Percentiles rank a stretch among this genome's conserved stretches.
phyloP scores from a whole-genome alignment of 257 asterid species.

The Cordia subcordata region DNA sequence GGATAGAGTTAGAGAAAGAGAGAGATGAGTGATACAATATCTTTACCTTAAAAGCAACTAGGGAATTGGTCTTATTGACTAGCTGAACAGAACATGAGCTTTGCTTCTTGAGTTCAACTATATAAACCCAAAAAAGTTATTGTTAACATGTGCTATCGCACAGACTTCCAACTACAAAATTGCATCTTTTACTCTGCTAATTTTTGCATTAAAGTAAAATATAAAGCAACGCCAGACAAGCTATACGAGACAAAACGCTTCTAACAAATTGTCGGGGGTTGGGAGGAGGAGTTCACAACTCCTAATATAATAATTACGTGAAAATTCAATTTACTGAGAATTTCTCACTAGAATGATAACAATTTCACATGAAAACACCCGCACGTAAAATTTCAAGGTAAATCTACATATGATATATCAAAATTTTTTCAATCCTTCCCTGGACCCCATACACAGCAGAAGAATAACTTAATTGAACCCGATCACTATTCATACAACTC shows the following conservation, averaged over 20 bases:
- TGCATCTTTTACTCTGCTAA: neutral
- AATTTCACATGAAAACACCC: neutral
- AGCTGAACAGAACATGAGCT: conserved; percentile 32
- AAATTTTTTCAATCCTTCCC: no score
- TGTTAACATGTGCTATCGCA: neutral
- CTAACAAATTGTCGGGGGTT: neutral
- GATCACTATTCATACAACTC: no score
- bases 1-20: no score
- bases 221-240: neutral
- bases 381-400: neutral
- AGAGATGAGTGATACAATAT: neutral
- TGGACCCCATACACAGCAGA: no score
- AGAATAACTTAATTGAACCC: no score
- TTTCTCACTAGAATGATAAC: neutral
- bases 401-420: no score
- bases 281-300: neutral
- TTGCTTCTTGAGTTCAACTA: conserved; percentile 40
- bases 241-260: neutral
- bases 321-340: neutral
- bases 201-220: neutral
- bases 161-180: neutral
- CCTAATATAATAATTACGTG: neutral
- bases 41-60: conserved; percentile 43
- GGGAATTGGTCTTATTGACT: conserved; percentile 22
- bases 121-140: neutral